These are phyloP conservation scores for Saitozyma sp. DNA, from an alignment of 768 basidiomycete genomes.

Conservation along the genomic window DNA sequence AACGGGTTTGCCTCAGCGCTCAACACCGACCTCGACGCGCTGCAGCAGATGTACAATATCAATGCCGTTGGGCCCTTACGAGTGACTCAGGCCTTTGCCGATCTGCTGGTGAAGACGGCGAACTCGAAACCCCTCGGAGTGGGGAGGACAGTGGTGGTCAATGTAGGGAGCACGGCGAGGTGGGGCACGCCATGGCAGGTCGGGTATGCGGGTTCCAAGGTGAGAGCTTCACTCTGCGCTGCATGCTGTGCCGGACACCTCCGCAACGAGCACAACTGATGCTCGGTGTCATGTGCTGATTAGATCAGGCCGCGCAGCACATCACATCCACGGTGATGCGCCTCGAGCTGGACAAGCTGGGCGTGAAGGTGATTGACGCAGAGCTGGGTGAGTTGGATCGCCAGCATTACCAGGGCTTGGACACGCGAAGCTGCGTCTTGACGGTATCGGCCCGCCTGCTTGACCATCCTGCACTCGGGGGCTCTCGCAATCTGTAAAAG, in stretches of 20 bases:
- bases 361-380: slow-evolving; percentile 8
- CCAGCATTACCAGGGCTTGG: neutral
- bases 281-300: neutral
- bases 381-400: slow-evolving; percentile 14
- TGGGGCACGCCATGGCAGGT: slow-evolving; percentile 11
- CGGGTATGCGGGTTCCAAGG: slow-evolving; percentile 12
- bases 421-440: too few relatives aligned
- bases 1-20: neutral
- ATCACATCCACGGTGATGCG: neutral
- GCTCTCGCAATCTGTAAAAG: neutral
- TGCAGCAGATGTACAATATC: slow-evolving; percentile 13
- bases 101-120: neutral
- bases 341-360: slow-evolving; percentile 5
- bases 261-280: neutral
- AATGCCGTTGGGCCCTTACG: slow-evolving; percentile 11
- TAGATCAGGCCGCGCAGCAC: slow-evolving; percentile 9
- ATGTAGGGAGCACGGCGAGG: slow-evolving; percentile 9
- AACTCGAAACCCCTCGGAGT: neutral
- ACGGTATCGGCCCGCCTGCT: neutral
- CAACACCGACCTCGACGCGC: slow-evolving; percentile 4
- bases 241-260: neutral
- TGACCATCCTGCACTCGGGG: neutral
- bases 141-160: slow-evolving; percentile 2
- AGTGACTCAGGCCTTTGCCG: slow-evolving; percentile 8
- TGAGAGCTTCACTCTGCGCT: slow-evolving; percentile 1